Evolutionary conservation across 2,329 filamentous ascomycete species (phyloP).

Genomic region (Lasiodiplodia sp.): DNA sequence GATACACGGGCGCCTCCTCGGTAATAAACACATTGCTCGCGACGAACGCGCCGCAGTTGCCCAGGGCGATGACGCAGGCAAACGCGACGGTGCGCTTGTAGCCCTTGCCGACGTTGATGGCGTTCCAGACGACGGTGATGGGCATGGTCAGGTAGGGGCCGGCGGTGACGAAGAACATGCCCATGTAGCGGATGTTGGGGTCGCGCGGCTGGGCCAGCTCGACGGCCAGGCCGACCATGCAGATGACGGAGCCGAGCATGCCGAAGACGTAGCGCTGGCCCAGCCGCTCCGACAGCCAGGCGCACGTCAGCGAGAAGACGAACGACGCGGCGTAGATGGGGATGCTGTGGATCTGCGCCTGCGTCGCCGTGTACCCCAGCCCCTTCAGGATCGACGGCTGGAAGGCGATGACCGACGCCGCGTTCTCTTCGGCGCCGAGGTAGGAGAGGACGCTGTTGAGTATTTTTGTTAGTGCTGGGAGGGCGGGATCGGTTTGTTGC

Average conservation of each 20-base stretch:
- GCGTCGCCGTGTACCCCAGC: slow-evolving; percentile 51
- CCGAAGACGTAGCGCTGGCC: slow-evolving; percentile 64
- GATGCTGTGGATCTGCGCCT: slow-evolving; percentile 49
- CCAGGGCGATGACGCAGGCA: slow-evolving; percentile 30
- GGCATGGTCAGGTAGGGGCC: slow-evolving; percentile 27
- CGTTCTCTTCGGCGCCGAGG: slow-evolving; percentile 42
- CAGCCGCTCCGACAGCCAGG: slow-evolving; percentile 59
- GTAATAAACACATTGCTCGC: slow-evolving; percentile 31
- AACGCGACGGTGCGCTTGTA: slow-evolving; percentile 27
- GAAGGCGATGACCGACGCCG: slow-evolving; percentile 45
- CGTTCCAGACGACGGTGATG: slow-evolving; percentile 26
- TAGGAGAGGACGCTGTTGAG: slow-evolving; percentile 39
- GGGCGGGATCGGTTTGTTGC: too few species aligned
- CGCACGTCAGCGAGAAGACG: slow-evolving; percentile 50
- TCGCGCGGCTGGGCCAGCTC: slow-evolving; percentile 17
- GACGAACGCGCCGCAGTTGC: slow-evolving; percentile 30
- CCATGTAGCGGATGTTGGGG: slow-evolving; percentile 21
- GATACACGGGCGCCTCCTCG: slow-evolving; percentile 22
- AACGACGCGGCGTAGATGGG: slow-evolving; percentile 50
- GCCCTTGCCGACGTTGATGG: slow-evolving; percentile 27
- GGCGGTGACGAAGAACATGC: slow-evolving; percentile 27
- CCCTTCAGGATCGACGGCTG: slow-evolving; percentile 52
- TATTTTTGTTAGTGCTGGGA: too few species aligned
- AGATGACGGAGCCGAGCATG: slow-evolving; percentile 58
- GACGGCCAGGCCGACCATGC: slow-evolving; percentile 53